These are phyloP conservation scores for Hylodesmum podocarpum DNA, from an alignment of 306 rosid species.

Conservation along the genomic window DNA sequence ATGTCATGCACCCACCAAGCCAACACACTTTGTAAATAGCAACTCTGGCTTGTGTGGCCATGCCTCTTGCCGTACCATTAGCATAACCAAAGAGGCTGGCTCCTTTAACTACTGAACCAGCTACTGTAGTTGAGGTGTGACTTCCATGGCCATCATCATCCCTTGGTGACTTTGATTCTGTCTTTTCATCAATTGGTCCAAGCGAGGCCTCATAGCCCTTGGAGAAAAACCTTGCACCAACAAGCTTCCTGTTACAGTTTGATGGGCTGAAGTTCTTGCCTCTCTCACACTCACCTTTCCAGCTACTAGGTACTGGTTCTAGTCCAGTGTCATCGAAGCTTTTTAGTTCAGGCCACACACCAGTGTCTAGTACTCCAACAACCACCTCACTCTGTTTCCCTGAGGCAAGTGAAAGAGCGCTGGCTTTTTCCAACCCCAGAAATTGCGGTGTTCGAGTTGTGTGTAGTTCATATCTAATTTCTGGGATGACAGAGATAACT, in stretches of 20 bases:
- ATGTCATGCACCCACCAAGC: conserved; percentile 60
- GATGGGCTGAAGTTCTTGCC: conserved; percentile 66
- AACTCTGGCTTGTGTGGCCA: conserved; percentile 78
- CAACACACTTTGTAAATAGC: conserved; percentile 89
- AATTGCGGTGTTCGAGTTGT: conserved; percentile 90
- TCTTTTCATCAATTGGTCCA: conserved; percentile 49
- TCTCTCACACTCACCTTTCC: conserved; percentile 82
- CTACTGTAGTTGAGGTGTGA: conserved; percentile 89
- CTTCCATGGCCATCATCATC: conserved; percentile 93
- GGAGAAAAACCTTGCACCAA: conserved; percentile 82
- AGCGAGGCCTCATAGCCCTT: conserved; percentile 61
- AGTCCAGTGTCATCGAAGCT: conserved; percentile 70
- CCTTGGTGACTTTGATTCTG: conserved; percentile 81
- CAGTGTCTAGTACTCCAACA: conserved; percentile 79
- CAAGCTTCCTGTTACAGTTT: conserved; percentile 71
- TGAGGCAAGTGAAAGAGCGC: conserved; percentile 20
- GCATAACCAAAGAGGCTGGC: conserved; percentile 84
- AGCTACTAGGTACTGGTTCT: conserved; percentile 56
- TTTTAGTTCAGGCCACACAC: conserved; percentile 84
- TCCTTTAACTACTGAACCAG: conserved; percentile 65
- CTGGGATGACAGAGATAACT: conserved; percentile 63
- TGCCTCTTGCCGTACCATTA: conserved; percentile 82
- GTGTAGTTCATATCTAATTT: conserved; percentile 71
- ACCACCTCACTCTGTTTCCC: conserved; percentile 51
- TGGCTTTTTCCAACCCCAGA: conserved; percentile 58